Base-by-base conservation (phyloP, 148 eudicot genomes). In the Rhododendron simsii region DNA sequence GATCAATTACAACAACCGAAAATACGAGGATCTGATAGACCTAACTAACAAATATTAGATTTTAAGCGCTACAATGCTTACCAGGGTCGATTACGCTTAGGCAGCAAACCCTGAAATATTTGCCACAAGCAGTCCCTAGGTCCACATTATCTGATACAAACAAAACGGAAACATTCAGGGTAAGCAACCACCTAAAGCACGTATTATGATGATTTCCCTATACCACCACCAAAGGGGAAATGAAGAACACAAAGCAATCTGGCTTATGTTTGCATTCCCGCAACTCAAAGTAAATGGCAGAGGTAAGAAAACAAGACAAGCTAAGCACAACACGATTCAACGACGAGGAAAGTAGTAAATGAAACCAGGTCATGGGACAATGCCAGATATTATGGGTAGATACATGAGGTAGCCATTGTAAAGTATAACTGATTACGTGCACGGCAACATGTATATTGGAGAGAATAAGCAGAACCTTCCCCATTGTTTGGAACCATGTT, bases 91-190 rank as follows among this genome's bases (percentile, higher is more conserved):
- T 90, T 30, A 93, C 84, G 80, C 95, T 91, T 75, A 93, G 92
- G 89, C 95, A 93, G 89, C 92, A 92, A 13, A 93, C 95, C 85
- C 95, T 88, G 88, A 79, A 93, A 87, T 93, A 93, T 81, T 92
- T 93, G 18, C 95, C 95, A 48, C 95, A 93, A 48, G 95, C 95
- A 61, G 95, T 93, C 45, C 95, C 95, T 35, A 93, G 89, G 84
- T 93, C 95, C 3, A 93, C 94, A 78, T 93, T 93, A 90, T 93
- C 95, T 93, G 84, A 18, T n/a, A 65, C 33, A 78, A 30, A 48
- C 45, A 69, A 71, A 83, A 69, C 71, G 11, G 10, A 28, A 15
- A 18, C 1, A n/a, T 3, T 47, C 21, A 11, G 21, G 45, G 50
- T 18, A 55, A 23, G 51, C 13, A 37, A 2, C 10, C 33, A 51